A percentile compares a stretch with the other conserved stretches of the same genome.
Evolutionary conservation across 306 rosid species (phyloP).

Genomic region (Crataegus laevigata): DNA sequence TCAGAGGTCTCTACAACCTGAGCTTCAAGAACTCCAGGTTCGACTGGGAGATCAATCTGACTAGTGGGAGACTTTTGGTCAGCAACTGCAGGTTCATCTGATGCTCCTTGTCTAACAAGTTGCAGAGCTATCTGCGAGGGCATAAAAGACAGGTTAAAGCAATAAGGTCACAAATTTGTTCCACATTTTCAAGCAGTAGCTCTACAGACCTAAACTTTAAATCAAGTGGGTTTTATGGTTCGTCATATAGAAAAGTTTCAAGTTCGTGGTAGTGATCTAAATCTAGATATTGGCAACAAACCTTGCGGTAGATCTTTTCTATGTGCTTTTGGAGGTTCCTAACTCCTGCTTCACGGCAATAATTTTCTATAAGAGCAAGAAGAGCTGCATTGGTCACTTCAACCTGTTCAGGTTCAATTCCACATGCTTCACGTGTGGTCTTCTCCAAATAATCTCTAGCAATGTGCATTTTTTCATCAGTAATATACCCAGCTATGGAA

Average conservation of each 20-base stretch:
- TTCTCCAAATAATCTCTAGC: constrained; percentile 96
- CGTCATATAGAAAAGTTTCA: background rate
- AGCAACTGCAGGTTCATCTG: constrained; percentile 26
- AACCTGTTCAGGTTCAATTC: constrained; percentile 87
- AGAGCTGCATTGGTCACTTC: constrained; percentile 83
- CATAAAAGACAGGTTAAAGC: constrained; percentile 23
- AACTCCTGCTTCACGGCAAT: constrained; percentile 90
- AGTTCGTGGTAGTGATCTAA: constrained; percentile 6
- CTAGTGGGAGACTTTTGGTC: background rate
- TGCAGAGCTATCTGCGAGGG: constrained; percentile 79
- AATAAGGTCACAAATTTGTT: background rate
- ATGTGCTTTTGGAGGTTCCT: constrained; percentile 94
- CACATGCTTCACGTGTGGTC: constrained; percentile 88
- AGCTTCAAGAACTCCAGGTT: constrained; percentile 17
- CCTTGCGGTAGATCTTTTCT: constrained; percentile 94
- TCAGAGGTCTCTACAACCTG: constrained; percentile 27
- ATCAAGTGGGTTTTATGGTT: background rate
- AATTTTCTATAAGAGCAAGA: constrained; percentile 77
- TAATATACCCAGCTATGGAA: constrained; percentile 87
- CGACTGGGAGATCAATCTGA: constrained; percentile 8
- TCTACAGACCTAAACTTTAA: background rate
- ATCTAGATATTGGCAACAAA: constrained; percentile 17
- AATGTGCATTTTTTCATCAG: constrained; percentile 98
- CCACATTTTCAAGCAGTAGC: background rate
- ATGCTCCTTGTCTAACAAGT: constrained; percentile 67